These are phyloP conservation scores for Boletus coccyginus DNA, from an alignment of 768 basidiomycete species.

Conservation along the genomic window DNA sequence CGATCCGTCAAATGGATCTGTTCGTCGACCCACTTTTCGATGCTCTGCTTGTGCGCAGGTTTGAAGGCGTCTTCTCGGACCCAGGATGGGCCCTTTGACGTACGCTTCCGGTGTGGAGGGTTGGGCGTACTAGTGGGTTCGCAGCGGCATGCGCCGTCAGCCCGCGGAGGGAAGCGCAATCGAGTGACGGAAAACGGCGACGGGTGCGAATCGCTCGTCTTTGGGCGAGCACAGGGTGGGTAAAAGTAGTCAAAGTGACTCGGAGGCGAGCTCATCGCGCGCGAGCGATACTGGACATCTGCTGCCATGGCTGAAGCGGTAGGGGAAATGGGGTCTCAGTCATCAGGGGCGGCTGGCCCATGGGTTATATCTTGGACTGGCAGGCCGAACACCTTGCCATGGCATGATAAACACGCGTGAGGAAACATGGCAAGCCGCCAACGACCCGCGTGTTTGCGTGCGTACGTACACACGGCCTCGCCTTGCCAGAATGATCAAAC, in stretches of 20 bases:
- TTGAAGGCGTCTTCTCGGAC: slow-evolving; percentile 48
- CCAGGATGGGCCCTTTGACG: slow-evolving; percentile 35
- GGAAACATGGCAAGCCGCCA: slow-evolving; percentile 16
- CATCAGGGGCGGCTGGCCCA: slow-evolving; percentile 14
- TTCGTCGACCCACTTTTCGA: slow-evolving; percentile 64
- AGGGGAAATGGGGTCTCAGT: slow-evolving; percentile 12
- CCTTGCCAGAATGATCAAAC: slow-evolving; percentile 16
- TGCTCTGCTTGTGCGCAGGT: slow-evolving; percentile 45
- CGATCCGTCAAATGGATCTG: slow-evolving; percentile 41
- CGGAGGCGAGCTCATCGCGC: slow-evolving; percentile 16
- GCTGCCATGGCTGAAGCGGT: slow-evolving; percentile 25
- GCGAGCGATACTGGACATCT: slow-evolving; percentile 28
- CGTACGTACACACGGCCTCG: slow-evolving; percentile 33
- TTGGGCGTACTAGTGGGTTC: slow-evolving; percentile 10
- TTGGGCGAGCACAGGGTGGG: slow-evolving; percentile 15
- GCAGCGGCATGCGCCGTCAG: slow-evolving; percentile 12
- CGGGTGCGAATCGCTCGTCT: slow-evolving; percentile 19
- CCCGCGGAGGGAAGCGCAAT: slow-evolving; percentile 21
- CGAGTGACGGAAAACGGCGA: slow-evolving; percentile 16
- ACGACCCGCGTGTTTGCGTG: slow-evolving; percentile 21
- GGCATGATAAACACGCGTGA: slow-evolving; percentile 32
- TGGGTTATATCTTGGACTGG: slow-evolving; percentile 32
- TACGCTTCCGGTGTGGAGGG: slow-evolving; percentile 28
- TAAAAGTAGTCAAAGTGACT: slow-evolving; percentile 15
- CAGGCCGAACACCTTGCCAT: slow-evolving; percentile 26